Percentiles rank a stretch among this genome's conserved stretches.
phyloP scores from a whole-genome alignment of 352 stramenopile genomes.

The Globisporangium cederbergense region DNA sequence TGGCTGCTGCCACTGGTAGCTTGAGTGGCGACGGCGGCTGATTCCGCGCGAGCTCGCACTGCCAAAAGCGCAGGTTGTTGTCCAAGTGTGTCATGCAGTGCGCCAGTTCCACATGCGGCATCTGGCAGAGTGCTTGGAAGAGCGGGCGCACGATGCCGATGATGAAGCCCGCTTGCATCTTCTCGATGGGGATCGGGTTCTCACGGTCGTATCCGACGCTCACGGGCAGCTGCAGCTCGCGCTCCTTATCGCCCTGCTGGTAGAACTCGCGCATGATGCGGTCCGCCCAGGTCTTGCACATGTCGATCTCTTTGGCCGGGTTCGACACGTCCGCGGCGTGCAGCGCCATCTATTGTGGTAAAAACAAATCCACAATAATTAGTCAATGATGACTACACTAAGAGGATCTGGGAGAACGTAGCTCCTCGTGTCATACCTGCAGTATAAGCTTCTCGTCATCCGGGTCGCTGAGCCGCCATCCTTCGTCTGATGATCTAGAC shows the following conservation, averaged over 20 bases:
- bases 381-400: background rate
- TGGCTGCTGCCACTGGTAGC: background rate
- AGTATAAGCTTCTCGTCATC: conserved; percentile 74
- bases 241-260: conserved; percentile 93
- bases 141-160: conserved; percentile 88
- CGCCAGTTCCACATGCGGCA: conserved; percentile 46
- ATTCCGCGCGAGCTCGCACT: conserved; percentile 56
- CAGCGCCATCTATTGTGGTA: conserved; percentile 53
- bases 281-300: conserved; percentile 86
- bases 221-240: conserved; percentile 75
- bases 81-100: conserved; percentile 71
- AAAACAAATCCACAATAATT: background rate
- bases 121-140: conserved; percentile 51
- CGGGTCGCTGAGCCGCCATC: conserved; percentile 50
- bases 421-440: conserved; percentile 27
- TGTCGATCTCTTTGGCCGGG: conserved; percentile 72
- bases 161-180: conserved; percentile 93
- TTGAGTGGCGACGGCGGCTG: conserved; percentile 21
- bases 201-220: conserved; percentile 90
- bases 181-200: conserved; percentile 80
- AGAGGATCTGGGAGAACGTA: background rate
- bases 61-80: conserved; percentile 64
- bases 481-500: conserved; percentile 26
- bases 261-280: conserved; percentile 94
- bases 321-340: conserved; percentile 94